phyloP scores from a whole-genome alignment of 2,329 filamentous ascomycete genomes.

The Nigrograna mackinnonii region DNA sequence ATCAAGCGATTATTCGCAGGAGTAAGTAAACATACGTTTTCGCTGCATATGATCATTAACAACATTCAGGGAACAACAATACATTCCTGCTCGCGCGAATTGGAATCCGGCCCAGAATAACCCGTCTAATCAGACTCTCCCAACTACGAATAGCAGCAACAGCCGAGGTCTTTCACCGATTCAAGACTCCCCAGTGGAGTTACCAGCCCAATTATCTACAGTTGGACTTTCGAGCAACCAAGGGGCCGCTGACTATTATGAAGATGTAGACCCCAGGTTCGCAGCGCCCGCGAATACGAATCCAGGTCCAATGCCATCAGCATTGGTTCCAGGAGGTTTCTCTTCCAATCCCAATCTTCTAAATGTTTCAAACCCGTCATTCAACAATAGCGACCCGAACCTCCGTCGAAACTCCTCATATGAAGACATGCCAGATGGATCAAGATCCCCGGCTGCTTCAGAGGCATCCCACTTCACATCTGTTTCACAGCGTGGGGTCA shows the following conservation, averaged over 20 bases:
- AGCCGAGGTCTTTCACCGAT: conserved; percentile 43
- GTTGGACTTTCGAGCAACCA: conserved; percentile 29
- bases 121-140: conserved; percentile 27
- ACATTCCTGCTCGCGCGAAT: conserved; percentile 51
- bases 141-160: conserved; percentile 29
- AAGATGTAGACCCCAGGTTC: conserved; percentile 91
- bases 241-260: conserved; percentile 70
- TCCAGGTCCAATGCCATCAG: conserved; percentile 32
- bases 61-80: conserved; percentile 34
- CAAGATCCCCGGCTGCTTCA: conserved; percentile 72
- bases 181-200: conserved; percentile 40
- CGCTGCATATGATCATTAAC: background rate
- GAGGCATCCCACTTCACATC: conserved; percentile 88
- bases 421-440: conserved; percentile 66
- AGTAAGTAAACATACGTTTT: conserved; percentile 58
- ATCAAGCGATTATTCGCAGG: conserved; percentile 71
- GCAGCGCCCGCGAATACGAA: conserved; percentile 51
- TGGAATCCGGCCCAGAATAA: conserved; percentile 41
- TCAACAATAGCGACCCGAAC: conserved; percentile 31
- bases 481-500: conserved; percentile 84
- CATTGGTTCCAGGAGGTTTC: conserved; percentile 37
- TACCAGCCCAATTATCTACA: conserved; percentile 33
- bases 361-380: conserved; percentile 23
- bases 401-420: conserved; percentile 54
- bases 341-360: conserved; percentile 34